These are phyloP conservation scores for Hymenoscyphus occultus DNA, from an alignment of 2,329 filamentous ascomycete species.

Conservation along the genomic window DNA sequence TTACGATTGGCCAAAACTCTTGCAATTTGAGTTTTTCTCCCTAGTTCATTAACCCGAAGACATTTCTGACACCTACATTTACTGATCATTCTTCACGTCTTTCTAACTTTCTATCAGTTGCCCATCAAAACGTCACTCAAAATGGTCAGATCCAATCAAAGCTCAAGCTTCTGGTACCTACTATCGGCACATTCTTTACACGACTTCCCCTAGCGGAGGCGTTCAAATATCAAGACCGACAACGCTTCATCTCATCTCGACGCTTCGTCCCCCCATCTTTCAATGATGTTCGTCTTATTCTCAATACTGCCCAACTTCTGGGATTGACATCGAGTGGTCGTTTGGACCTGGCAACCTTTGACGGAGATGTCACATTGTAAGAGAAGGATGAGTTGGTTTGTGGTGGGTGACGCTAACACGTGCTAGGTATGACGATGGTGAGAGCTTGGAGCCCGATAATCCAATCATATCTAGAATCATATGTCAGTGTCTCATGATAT, in stretches of 20 bases:
- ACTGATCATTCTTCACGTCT: neutral
- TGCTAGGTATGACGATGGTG: slow-evolving; percentile 68
- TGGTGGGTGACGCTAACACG: neutral
- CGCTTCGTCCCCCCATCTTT: slow-evolving; percentile 95
- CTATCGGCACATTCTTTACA: slow-evolving; percentile 92
- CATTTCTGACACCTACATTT: neutral
- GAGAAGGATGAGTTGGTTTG: neutral
- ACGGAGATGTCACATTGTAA: slow-evolving; percentile 91
- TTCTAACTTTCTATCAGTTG: slow-evolving; percentile 48
- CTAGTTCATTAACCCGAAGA: neutral
- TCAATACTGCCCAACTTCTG: slow-evolving; percentile 95
- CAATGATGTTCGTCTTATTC: slow-evolving; percentile 88
- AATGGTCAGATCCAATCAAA: slow-evolving; percentile 69
- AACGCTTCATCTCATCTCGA: slow-evolving; percentile 82
- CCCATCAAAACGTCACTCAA: slow-evolving; percentile 63
- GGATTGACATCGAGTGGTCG: slow-evolving; percentile 72
- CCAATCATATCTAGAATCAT: slow-evolving; percentile 69
- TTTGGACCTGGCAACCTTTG: slow-evolving; percentile 87
- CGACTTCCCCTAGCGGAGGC: slow-evolving; percentile 81
- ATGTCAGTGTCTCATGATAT: slow-evolving; percentile 35
- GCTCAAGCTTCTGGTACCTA: slow-evolving; percentile 85
- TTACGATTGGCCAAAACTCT: neutral
- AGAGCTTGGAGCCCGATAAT: slow-evolving; percentile 70
- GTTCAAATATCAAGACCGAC: slow-evolving; percentile 84
- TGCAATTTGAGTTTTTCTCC: neutral